Evolutionary conservation across 192 early-diverging fungal genomes (phyloP).

Genomic region (Entrophospora sp.): DNA sequence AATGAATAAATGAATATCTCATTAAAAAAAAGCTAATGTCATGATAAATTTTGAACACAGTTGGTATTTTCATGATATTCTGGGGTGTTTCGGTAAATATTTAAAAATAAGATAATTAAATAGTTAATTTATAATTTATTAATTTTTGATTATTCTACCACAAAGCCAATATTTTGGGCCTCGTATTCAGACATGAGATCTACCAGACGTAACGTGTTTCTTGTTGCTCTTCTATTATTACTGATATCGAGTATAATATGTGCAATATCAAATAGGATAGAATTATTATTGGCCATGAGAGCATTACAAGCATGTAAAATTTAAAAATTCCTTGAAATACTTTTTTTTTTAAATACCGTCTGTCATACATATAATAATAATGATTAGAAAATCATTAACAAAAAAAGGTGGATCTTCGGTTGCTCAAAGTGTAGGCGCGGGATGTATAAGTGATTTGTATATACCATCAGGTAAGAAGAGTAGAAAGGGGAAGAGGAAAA

Average conservation of each 20-base stretch:
- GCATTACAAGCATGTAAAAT: slow-evolving; percentile 29
- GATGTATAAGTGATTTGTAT: slow-evolving; percentile 28
- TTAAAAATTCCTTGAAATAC: too few species aligned
- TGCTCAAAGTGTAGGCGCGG: slow-evolving; percentile 28
- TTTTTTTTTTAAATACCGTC: too few species aligned
- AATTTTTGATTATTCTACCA: slow-evolving; percentile 12
- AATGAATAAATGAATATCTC: too few species aligned
- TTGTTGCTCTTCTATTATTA: slow-evolving; percentile 29
- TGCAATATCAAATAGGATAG: slow-evolving; percentile 26
- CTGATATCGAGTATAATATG: slow-evolving; percentile 26
- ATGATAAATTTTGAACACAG: too few species aligned
- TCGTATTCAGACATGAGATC: slow-evolving; percentile 27
- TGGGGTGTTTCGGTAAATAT: too few species aligned
- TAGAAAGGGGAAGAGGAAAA: too few species aligned
- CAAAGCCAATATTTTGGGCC: slow-evolving; percentile 30
- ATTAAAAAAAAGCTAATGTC: too few species aligned
- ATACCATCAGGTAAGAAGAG: neutral
- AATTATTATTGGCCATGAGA: slow-evolving; percentile 32
- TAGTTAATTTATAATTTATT: too few species aligned
- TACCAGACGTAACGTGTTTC: slow-evolving; percentile 28
- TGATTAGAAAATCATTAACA: too few species aligned
- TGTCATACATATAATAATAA: too few species aligned
- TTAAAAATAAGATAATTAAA: too few species aligned
- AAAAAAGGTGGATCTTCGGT: slow-evolving; percentile 27
- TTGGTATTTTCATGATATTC: too few species aligned